Evolutionary conservation across 2,329 filamentous ascomycete genomes (phyloP), one percentile per base, ranked within the genome.

Genomic region (Lachnellula cervina): DNA sequence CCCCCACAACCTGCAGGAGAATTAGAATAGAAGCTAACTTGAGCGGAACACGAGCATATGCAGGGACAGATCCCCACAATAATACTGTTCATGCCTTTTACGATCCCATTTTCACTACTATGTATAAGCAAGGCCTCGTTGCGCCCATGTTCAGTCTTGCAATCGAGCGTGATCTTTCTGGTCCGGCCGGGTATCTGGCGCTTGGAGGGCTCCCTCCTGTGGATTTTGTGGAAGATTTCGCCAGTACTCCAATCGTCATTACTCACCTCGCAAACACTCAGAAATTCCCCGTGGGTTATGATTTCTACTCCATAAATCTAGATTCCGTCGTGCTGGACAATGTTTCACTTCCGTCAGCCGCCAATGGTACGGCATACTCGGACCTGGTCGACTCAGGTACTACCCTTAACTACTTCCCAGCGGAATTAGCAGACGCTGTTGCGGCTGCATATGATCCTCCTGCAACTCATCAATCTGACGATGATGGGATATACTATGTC

Each of bases 191-290:
- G 1, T 74, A 76, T 38, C 66, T 81, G 4, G 73, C 76, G 0
- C 67, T 81, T 1, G 77, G 78, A 2, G 77, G 77, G 14, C 68
- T 80, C 4, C 77, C 78, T 4, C 72, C 77, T 1, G 71, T 80
- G 5, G 57, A 63, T 3, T 65, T 61, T 28, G 48, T 46, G 2
- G 49, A 55, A 42, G 42, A 55, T 21, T 62, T 63, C 49, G 46
- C 66, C 23, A 54, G 44, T 34, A 62, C 59, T 8, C 60, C 60
- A 2, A 62, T 64, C 32, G 37, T 54, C 9, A 45, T 55, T 48
- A 52, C 46, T 21, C 25, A 7, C 25, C 25, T 25, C 5, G 25
- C 25, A 25, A 34, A 44, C 7, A 52, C 49, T 6, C 37, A 38
- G 17, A n/a, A 42, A 17, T 54, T 46, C 17, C 40, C 47, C 35